Evolutionary conservation across 2,329 filamentous ascomycete species (phyloP), one percentile per base, ranked within the genome.

Genomic region (Madurella mycetomatis): DNA sequence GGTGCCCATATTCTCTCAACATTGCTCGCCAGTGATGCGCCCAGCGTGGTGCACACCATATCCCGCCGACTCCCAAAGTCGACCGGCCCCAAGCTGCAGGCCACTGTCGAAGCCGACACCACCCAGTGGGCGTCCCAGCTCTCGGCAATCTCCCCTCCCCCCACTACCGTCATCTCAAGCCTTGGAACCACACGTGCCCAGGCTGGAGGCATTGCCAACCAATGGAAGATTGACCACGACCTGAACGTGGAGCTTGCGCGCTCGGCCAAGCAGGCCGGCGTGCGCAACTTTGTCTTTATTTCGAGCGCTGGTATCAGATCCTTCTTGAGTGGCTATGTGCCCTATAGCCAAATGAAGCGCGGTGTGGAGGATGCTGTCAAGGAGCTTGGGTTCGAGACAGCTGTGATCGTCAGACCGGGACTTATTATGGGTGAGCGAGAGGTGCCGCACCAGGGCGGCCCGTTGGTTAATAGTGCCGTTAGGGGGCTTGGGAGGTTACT

Each of bases 161-260:
- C 88, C 0, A 68, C 75, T 1, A 75, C 87, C 60, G 85, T 94
- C 73, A 84, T 92, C 73, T 91, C 88, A 2, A 83, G 83, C 1
- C 79, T 96, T 1, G 92, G 86, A 54, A 96, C 90, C 2, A 96
- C 92, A 0, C 82, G 84, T 47, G 86, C 76, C 0, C 77, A 79
- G 12, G 91, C 90, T 0, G 92, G 92, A 57, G 78, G 87, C 54
- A 73, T 95, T 60, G 86, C 84, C 30, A 84, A 85, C 58, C 92
- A 96, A 73, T 87, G 90, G 74, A 88, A 88, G 67, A 88, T 96
- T 60, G 92, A 96, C 73, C 83, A 91, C 67, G 90, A 94, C 66
- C 77, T 96, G 43, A 95, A 95, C 71, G 70, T 95, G 47, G 85
- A 86, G 60, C 77, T 95, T 19, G 91, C 89, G 3, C 79, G 81